Base-by-base conservation (phyloP, 768 basidiomycete species). In the Trametes elegans region DNA sequence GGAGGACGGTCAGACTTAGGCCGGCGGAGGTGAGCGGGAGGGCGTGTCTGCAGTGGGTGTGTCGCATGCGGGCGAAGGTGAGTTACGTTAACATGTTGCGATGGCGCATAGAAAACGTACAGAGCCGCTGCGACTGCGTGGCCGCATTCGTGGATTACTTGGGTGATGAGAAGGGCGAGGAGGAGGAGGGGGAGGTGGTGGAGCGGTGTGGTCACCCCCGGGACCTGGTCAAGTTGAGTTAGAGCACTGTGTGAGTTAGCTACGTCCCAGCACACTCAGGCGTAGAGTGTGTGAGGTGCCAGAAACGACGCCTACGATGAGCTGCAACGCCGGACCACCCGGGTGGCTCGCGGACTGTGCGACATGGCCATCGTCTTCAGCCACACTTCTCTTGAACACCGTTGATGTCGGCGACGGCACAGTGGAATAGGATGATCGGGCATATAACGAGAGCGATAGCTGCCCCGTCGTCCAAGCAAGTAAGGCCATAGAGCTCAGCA, bases 171-270 rank as follows among this genome's bases (percentile, higher is more conserved):
- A n/a, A 55, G 47, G 2, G 44, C 53, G 11, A 54, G 7, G 5
- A 54, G 53, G 8, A 54, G 80, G 14, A 84, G 59, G 5, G 87
- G 87, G 1, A 90, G 64, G 64, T 94, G 84, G 23, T 71, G 70
- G n/a, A 90, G 63, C 1, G 92, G 92, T 1, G 89, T 81, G 2
- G 90, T 95, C 7, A 92, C 57, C 1, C 92, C 92, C 19, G 93
- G 92, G 32, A 95, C 84, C 90, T 93, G 60, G 16, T 7, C 9
- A 19, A 14, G 8, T 21, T 1, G 10, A 5, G 18, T 46, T 18
- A 46, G 45, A 31, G 23, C 19, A 11, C 3, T 10, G 29, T 10
- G n/a, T n/a, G n/a, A n/a, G n/a, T n/a, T n/a, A n/a, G n/a, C n/a
- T n/a, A n/a, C n/a, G n/a, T n/a, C n/a, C n/a, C n/a, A n/a, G n/a